Evolutionary conservation across 2,329 filamentous ascomycete genomes (phyloP), one percentile per base, ranked within the genome.

Genomic region (Cordyceps cicadae): DNA sequence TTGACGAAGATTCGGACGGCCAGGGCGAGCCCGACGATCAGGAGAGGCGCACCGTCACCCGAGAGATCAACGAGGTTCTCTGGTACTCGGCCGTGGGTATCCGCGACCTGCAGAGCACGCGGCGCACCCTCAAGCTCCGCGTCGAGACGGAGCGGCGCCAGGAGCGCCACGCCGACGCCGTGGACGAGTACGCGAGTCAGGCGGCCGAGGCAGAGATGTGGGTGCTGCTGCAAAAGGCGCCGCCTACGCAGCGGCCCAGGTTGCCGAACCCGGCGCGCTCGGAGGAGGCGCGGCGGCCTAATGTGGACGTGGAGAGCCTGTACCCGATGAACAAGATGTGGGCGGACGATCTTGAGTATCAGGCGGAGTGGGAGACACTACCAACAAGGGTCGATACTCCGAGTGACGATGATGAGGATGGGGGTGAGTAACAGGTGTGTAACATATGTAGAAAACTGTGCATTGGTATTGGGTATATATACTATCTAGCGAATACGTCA

Each of bases 131-230:
- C 12, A 66, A 68, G 48, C 68, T 68, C 19, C 73, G 76, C 37
- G 75, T 82, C 62, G 68, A 68, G 17, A 66, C 68, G 0, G 79
- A 81, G 63, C 69, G 73, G 45, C 67, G 68, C 12, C 75, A 78
- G 49, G 79, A 82, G 63, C 70, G 66, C 14, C 71, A 76, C 43
- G 79, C 80, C 0, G 77, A 80, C 29, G 66, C 69, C 3, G 62
- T 70, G 15, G 80, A 83, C 63, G 69, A 70, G 17, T 70, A 70
- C 45, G 72, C 70, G 2, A 76, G 74, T 58, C 71, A 71, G 49
- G 65, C 69, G 26, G 78, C 77, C 37, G 80, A 82, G 65, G 63
- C 65, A 29, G 67, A 72, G 51, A 70, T 83, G 70, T 82, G 80
- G 80, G 66, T 68, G 11, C 61, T 81, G 17, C 62, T 82, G 21